These are phyloP conservation scores for Tricholoma terreum DNA, from an alignment of 768 basidiomycete genomes.

Conservation along the genomic window DNA sequence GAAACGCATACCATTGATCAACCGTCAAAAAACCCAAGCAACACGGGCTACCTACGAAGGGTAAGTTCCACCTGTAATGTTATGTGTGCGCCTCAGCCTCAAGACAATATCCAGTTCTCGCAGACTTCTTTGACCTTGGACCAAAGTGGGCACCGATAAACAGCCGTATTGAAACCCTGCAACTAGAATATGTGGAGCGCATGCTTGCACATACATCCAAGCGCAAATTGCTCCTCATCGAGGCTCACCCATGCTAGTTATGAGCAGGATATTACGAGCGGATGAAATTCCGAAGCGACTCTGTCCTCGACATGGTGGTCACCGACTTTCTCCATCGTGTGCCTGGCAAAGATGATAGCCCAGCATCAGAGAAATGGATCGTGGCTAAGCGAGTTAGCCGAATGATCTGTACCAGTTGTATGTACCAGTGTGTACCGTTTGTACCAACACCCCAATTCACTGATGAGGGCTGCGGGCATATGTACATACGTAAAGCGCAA, in stretches of 20 bases:
- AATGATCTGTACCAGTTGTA: too few species aligned
- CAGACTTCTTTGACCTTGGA: constrained; percentile 68
- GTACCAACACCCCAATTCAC: too few species aligned
- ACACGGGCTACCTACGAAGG: constrained; percentile 68
- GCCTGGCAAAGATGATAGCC: constrained; percentile 61
- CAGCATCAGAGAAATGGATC: too few species aligned
- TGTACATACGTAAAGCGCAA: constrained; percentile 65
- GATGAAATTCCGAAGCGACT: constrained; percentile 76
- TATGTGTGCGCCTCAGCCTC: background rate
- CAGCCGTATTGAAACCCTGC: constrained; percentile 45
- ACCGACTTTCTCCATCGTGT: constrained; percentile 65
- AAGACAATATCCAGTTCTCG: constrained; percentile 46
- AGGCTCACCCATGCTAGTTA: constrained; percentile 72
- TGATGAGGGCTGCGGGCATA: too few species aligned
- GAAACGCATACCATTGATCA: constrained; percentile 13
- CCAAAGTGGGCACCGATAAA: constrained; percentile 54
- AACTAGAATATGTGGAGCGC: constrained; percentile 53
- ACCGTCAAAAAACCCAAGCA: constrained; percentile 29
- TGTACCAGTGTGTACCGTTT: too few species aligned
- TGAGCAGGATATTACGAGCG: constrained; percentile 75
- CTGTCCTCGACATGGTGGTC: constrained; percentile 73
- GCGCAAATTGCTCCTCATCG: constrained; percentile 61
- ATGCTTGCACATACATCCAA: constrained; percentile 70
- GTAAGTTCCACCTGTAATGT: constrained; percentile 28
- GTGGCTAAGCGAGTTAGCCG: too few species aligned